Evolutionary conservation across 176 grass and related monocot species (phyloP).

Genomic region (Poa annua): DNA sequence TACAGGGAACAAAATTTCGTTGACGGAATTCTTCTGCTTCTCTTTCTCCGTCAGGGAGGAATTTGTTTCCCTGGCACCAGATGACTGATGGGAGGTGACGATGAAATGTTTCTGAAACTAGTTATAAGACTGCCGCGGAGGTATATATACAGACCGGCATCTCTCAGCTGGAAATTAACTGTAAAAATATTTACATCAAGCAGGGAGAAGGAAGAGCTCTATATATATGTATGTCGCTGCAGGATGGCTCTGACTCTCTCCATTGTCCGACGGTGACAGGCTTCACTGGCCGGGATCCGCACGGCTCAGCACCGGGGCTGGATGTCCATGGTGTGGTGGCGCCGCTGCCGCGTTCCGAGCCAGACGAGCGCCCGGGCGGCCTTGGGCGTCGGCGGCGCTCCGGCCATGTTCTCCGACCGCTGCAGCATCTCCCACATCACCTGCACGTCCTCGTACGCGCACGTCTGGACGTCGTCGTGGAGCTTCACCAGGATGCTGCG

Average conservation of each 20-base stretch:
- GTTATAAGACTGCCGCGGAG: background rate
- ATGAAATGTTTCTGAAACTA: background rate
- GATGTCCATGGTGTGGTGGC: conserved; percentile 26
- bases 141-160: conserved; percentile 15
- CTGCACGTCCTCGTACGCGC: conserved; percentile 66
- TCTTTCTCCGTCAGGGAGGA: background rate
- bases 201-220: background rate
- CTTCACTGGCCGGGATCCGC: background rate
- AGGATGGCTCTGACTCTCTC: background rate
- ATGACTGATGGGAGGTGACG: background rate
- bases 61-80: background rate
- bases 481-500: conserved; percentile 56
- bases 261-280: conserved; percentile 17
- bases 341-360: background rate
- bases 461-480: conserved; percentile 59
- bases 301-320: conserved; percentile 27
- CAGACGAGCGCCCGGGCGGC: conserved; percentile 40
- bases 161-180: background rate
- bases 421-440: conserved; percentile 81
- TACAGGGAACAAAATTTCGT: background rate
- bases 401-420: conserved; percentile 38
- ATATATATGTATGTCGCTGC: background rate
- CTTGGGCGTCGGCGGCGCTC: conserved; percentile 33
- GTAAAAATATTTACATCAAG: conserved; percentile 46
- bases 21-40: background rate